These are phyloP conservation scores for Pestalotiopsis fici DNA, from an alignment of 2,329 filamentous ascomycete species.

Conservation along the genomic window DNA sequence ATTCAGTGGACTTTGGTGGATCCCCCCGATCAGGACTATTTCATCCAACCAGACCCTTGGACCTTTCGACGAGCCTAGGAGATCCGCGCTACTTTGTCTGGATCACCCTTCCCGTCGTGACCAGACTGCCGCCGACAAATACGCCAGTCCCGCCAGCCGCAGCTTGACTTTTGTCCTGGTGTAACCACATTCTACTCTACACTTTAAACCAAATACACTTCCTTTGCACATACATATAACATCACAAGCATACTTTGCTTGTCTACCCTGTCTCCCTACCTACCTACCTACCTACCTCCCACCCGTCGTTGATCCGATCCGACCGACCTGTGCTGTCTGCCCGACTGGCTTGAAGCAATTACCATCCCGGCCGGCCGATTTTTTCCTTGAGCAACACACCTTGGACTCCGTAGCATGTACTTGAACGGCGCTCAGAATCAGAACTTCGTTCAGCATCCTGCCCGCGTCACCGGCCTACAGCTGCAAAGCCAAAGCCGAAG, in stretches of 20 bases:
- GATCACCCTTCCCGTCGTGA: slow-evolving; percentile 28
- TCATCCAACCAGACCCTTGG: slow-evolving; percentile 24
- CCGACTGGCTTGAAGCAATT: neutral
- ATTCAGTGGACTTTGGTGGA: slow-evolving; percentile 25
- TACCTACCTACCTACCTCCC: neutral
- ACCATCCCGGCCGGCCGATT: neutral
- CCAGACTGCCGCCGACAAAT: slow-evolving; percentile 36
- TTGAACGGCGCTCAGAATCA: slow-evolving; percentile 16
- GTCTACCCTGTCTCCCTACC: slow-evolving; percentile 9
- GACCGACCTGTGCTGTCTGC: slow-evolving; percentile 24
- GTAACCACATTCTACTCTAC: slow-evolving; percentile 24
- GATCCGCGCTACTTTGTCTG: slow-evolving; percentile 33
- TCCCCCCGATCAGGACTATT: slow-evolving; percentile 24
- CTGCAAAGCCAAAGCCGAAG: slow-evolving; percentile 24
- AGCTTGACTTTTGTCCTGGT: slow-evolving; percentile 30
- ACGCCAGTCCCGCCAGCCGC: slow-evolving; percentile 36
- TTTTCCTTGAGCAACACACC: neutral
- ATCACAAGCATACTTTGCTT: slow-evolving; percentile 20
- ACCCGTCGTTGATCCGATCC: slow-evolving; percentile 22
- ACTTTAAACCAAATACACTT: slow-evolving; percentile 22
- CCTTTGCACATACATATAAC: slow-evolving; percentile 13
- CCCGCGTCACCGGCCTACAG: slow-evolving; percentile 25
- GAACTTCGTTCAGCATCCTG: slow-evolving; percentile 30
- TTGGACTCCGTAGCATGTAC: slow-evolving; percentile 6
- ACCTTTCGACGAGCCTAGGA: slow-evolving; percentile 21